phyloP scores from a whole-genome alignment of 768 basidiomycete genomes.

The Gyrodon lividus region DNA sequence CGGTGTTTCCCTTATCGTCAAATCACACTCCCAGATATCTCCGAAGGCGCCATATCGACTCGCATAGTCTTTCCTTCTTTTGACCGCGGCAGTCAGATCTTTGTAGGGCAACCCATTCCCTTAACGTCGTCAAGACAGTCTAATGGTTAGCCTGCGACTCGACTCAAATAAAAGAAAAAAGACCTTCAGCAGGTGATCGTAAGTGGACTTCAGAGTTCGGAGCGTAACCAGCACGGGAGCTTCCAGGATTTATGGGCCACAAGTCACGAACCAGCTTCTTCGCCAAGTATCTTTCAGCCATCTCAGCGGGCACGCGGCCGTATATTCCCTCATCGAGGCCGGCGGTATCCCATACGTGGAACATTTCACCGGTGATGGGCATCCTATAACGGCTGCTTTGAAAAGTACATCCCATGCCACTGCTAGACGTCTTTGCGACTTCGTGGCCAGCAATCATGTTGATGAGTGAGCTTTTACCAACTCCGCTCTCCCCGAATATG shows the following conservation, averaged over 20 bases:
- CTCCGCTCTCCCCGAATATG: constrained; percentile 43
- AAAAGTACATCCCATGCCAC: constrained; percentile 38
- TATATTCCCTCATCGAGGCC: constrained; percentile 30
- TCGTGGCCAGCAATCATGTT: constrained; percentile 38
- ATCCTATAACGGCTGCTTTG: constrained; percentile 23
- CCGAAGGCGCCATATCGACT: not conserved
- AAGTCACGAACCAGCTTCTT: too few relatives aligned
- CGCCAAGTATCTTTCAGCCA: constrained; percentile 26
- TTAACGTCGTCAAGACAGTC: not conserved
- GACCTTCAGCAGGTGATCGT: too few relatives aligned
- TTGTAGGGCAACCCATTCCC: not conserved
- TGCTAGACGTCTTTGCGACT: constrained; percentile 31
- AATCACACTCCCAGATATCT: not conserved
- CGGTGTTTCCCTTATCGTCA: not conserved
- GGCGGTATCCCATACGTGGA: constrained; percentile 34
- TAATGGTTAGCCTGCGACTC: too few relatives aligned
- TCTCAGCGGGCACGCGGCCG: constrained; percentile 23
- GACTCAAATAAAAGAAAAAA: not conserved
- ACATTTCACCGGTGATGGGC: constrained; percentile 10
- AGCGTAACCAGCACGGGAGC: too few relatives aligned
- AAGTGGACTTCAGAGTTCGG: too few relatives aligned
- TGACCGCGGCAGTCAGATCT: not conserved
- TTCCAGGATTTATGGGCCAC: too few relatives aligned
- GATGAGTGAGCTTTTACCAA: constrained; percentile 44
- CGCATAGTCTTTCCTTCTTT: not conserved